Conservation (phyloP, 2,329 filamentous ascomycete species). For the Aspergillus oerlinghausenensis region DNA sequence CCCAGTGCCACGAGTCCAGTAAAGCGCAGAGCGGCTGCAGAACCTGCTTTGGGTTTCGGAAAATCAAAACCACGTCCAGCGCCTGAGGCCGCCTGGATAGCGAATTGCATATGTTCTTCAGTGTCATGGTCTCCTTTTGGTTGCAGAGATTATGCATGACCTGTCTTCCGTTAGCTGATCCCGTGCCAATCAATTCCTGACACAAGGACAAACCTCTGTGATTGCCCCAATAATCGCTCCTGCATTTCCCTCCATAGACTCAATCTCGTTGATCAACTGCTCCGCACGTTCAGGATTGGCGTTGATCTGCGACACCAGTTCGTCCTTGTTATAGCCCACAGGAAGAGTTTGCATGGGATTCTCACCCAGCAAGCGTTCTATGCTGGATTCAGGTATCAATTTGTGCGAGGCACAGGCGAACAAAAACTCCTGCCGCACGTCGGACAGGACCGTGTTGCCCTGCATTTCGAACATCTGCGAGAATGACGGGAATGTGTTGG, state of each 20-base stretch:
- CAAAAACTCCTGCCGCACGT: constrained; percentile 76
- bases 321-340: constrained; percentile 69
- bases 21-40: constrained; percentile 55
- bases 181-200: background rate
- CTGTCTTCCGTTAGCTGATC: constrained; percentile 19
- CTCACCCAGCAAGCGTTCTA: constrained; percentile 77
- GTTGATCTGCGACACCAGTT: constrained; percentile 72
- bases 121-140: constrained; percentile 58
- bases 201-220: constrained; percentile 53
- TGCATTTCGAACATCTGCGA: constrained; percentile 61
- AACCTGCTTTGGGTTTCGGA: constrained; percentile 53
- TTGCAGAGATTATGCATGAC: constrained; percentile 54
- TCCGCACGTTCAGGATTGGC: constrained; percentile 71
- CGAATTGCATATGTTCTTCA: constrained; percentile 57
- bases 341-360: constrained; percentile 76
- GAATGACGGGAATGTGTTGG: constrained; percentile 59
- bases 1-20: constrained; percentile 61
- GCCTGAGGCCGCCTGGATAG: constrained; percentile 53
- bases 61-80: constrained; percentile 57
- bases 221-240: constrained; percentile 78
- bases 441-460: constrained; percentile 55
- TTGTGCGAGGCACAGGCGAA: constrained; percentile 86
- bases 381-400: constrained; percentile 71
- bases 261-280: constrained; percentile 72
- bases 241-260: constrained; percentile 87